phyloP scores from a whole-genome alignment of 768 basidiomycete genomes.

The Suillus paluster region DNA sequence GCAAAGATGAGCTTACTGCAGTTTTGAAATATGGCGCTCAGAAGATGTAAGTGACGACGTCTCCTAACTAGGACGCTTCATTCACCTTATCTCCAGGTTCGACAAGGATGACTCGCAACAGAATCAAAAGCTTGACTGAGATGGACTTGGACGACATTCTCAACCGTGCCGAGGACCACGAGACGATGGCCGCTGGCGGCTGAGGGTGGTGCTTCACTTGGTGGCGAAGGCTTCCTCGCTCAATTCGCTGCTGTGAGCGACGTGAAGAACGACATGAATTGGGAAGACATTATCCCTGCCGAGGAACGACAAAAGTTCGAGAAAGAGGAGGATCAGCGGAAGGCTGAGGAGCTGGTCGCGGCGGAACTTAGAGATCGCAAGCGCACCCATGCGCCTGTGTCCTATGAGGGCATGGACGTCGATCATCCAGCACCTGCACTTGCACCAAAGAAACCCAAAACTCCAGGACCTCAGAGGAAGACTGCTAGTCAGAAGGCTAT shows the following conservation, averaged over 20 bases:
- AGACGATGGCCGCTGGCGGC: slow-evolving; percentile 84
- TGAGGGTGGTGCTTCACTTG: slow-evolving; percentile 85
- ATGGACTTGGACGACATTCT: slow-evolving; percentile 99
- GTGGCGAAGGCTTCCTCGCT: slow-evolving; percentile 95
- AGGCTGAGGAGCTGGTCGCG: slow-evolving; percentile 70
- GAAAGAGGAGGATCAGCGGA: slow-evolving; percentile 76
- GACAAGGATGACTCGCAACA: slow-evolving; percentile 95
- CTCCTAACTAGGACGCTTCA: slow-evolving; percentile 9
- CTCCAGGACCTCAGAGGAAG: slow-evolving; percentile 77
- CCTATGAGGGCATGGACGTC: slow-evolving; percentile 94
- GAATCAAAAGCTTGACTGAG: slow-evolving; percentile 94
- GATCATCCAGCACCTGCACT: slow-evolving; percentile 68
- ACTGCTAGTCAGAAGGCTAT: slow-evolving; percentile 92
- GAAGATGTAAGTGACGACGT: slow-evolving; percentile 72
- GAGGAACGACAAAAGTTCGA: slow-evolving; percentile 89
- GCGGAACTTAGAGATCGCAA: slow-evolving; percentile 78
- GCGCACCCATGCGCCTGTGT: slow-evolving; percentile 82
- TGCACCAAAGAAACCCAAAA: slow-evolving; percentile 75
- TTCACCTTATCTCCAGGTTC: slow-evolving; percentile 60
- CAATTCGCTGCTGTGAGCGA: slow-evolving; percentile 96
- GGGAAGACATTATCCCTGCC: slow-evolving; percentile 98
- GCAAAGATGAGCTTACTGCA: slow-evolving; percentile 95
- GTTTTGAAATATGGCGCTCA: slow-evolving; percentile 99
- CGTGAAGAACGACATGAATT: slow-evolving; percentile 97
- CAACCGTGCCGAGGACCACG: slow-evolving; percentile 95